Evolutionary conservation across 148 eudicot genomes (phyloP).

Genomic region (Selenicereus undatus): DNA sequence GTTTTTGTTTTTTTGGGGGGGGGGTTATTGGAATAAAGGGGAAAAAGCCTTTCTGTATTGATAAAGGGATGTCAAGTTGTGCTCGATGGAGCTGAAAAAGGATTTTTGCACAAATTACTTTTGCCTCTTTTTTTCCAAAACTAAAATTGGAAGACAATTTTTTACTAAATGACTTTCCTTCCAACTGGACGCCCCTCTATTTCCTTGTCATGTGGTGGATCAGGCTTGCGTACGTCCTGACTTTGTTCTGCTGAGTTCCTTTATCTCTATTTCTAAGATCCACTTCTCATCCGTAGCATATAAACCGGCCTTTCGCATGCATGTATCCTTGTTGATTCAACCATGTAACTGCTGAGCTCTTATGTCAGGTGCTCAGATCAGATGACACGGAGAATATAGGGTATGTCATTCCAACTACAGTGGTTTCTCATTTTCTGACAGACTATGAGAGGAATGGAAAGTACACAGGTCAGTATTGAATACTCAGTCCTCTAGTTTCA

Average conservation of each 20-base stretch:
- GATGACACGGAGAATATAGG: conserved; percentile 95
- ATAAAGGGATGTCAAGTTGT: not conserved
- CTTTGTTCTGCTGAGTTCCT: not conserved
- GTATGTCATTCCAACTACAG: conserved; percentile 91
- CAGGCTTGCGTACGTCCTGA: not conserved
- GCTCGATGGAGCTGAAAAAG: not conserved
- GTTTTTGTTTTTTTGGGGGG: not conserved
- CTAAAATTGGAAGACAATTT: not conserved
- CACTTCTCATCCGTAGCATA: not conserved
- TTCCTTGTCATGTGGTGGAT: no score
- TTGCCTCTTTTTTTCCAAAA: not conserved
- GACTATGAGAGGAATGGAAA: conserved; percentile 91
- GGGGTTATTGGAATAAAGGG: not conserved
- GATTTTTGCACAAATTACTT: not conserved
- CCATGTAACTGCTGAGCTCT: conserved; percentile 21
- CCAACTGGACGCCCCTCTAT: no score
- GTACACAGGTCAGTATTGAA: conserved; percentile 58
- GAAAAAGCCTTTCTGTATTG: not conserved
- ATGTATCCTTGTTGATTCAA: conserved; percentile 3
- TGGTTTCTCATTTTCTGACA: conserved; percentile 84
- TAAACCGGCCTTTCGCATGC: conserved; percentile 2
- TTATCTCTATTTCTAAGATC: not conserved
- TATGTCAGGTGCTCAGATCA: conserved; percentile 78
- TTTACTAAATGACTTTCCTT: not conserved
- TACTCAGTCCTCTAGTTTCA: not conserved